Percentiles rank a stretch among this genome's conserved stretches.
Evolutionary conservation across 768 basidiomycete genomes (phyloP).

Genomic region (Russula olivacea): DNA sequence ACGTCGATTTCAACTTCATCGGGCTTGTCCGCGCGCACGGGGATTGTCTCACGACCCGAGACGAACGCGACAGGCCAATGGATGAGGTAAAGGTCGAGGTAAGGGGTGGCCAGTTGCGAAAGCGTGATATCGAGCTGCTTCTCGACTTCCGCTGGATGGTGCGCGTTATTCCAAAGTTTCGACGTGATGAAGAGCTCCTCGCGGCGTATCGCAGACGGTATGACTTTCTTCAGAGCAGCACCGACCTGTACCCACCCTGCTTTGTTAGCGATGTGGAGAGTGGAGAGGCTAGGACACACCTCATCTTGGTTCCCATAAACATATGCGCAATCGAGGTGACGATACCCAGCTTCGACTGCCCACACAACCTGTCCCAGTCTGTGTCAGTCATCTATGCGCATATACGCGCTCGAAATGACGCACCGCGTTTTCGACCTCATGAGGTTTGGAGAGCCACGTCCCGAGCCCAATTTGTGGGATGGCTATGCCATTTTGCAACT

Average conservation of each 20-base stretch:
- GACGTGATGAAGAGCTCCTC: conserved; percentile 77
- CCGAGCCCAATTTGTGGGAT: conserved; percentile 80
- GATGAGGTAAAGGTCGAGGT: conserved; percentile 77
- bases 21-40: conserved; percentile 41
- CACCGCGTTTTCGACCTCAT: conserved; percentile 74
- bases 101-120: conserved; percentile 61
- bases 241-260: conserved; percentile 40
- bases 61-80: conserved; percentile 77
- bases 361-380: conserved; percentile 51
- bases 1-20: conserved; percentile 52
- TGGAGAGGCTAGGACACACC: conserved; percentile 30
- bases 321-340: conserved; percentile 81
- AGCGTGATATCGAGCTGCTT: conserved; percentile 74
- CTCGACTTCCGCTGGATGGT: conserved; percentile 61
- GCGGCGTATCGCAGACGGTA: conserved; percentile 70
- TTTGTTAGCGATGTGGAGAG: background rate
- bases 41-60: conserved; percentile 47
- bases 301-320: conserved; percentile 77
- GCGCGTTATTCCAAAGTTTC: conserved; percentile 78
- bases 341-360: conserved; percentile 70
- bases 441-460: conserved; percentile 71
- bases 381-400: background rate
- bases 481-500: conserved; percentile 43
- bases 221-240: conserved; percentile 66
- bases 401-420: background rate